These are phyloP conservation scores for Neospermospora avenae DNA, from an alignment of 2,329 filamentous ascomycete species.

Conservation along the genomic window DNA sequence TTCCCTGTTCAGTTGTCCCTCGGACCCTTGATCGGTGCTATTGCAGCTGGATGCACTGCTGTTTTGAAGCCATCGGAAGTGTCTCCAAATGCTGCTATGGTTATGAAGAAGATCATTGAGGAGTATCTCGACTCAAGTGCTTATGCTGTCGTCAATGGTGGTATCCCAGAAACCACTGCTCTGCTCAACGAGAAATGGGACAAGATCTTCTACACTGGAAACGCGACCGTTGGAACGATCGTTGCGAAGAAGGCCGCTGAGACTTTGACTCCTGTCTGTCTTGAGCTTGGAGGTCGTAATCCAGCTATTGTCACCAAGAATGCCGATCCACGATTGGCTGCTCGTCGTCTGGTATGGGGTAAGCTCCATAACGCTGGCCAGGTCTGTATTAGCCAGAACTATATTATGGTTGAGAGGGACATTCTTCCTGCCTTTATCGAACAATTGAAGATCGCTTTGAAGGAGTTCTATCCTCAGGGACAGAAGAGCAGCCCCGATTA, in stretches of 20 bases:
- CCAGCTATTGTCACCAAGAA: constrained; percentile 88
- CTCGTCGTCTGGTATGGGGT: constrained; percentile 81
- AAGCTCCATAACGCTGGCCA: constrained; percentile 87
- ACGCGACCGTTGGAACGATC: constrained; percentile 74
- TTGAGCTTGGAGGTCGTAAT: constrained; percentile 90
- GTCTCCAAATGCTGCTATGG: constrained; percentile 70
- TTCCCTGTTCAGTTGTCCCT: constrained; percentile 83
- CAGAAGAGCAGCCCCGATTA: constrained; percentile 75
- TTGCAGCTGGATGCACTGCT: constrained; percentile 86
- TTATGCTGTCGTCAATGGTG: constrained; percentile 79
- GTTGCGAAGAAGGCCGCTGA: constrained; percentile 87
- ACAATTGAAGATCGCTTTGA: constrained; percentile 67
- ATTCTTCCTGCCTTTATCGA: constrained; percentile 69
- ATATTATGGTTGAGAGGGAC: constrained; percentile 76
- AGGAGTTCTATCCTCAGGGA: constrained; percentile 81
- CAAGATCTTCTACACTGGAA: constrained; percentile 97
- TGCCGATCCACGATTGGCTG: constrained; percentile 75
- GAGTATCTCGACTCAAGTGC: constrained; percentile 71
- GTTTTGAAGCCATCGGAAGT: constrained; percentile 89
- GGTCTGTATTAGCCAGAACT: constrained; percentile 91
- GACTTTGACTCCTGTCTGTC: constrained; percentile 78
- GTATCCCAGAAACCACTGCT: constrained; percentile 72
- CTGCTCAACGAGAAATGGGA: constrained; percentile 90
- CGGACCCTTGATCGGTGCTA: constrained; percentile 80
- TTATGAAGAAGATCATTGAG: constrained; percentile 75